phyloP scores from a whole-genome alignment of 202 grass and related monocot species.

The Zizania palustris region DNA sequence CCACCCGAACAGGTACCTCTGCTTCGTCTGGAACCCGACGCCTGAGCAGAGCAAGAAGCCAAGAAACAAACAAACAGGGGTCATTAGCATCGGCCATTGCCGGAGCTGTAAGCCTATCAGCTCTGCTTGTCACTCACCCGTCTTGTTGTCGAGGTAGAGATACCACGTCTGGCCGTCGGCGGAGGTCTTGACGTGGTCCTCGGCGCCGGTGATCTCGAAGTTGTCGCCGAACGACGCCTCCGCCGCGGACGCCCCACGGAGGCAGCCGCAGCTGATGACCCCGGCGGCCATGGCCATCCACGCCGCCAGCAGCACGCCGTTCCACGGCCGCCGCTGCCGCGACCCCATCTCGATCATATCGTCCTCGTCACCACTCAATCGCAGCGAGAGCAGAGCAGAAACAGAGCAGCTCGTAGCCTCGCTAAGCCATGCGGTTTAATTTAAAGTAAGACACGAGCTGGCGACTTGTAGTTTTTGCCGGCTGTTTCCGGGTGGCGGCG shows the following conservation, averaged over 20 bases:
- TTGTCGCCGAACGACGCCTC: slow-evolving; percentile 65
- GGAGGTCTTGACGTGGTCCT: slow-evolving; percentile 89
- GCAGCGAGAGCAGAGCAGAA: not conserved
- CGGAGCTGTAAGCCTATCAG: not conserved
- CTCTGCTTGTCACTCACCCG: slow-evolving; percentile 52
- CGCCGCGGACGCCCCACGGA: slow-evolving; percentile 15
- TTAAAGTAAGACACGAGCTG: not conserved
- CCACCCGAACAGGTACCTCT: slow-evolving; percentile 86
- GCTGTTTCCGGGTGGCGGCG: not conserved
- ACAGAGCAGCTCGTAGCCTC: not conserved
- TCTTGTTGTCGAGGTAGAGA: slow-evolving; percentile 88
- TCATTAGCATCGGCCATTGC: not conserved
- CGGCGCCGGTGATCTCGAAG: slow-evolving; percentile 78
- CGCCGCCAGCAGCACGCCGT: slow-evolving; percentile 25
- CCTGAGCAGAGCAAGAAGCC: slow-evolving; percentile 25
- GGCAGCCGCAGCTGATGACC: not conserved
- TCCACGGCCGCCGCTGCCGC: slow-evolving; percentile 6
- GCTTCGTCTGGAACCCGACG: slow-evolving; percentile 85
- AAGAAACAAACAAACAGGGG: not conserved
- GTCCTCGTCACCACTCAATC: not conserved
- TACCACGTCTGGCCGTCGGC: slow-evolving; percentile 96
- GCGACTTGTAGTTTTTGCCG: not conserved
- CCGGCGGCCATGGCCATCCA: slow-evolving; percentile 17
- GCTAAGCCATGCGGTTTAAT: not conserved
- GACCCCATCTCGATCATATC: slow-evolving; percentile 20